phyloP scores from a whole-genome alignment of 1,284 basidiomycete species.

The Papiliotrema flavescens region DNA sequence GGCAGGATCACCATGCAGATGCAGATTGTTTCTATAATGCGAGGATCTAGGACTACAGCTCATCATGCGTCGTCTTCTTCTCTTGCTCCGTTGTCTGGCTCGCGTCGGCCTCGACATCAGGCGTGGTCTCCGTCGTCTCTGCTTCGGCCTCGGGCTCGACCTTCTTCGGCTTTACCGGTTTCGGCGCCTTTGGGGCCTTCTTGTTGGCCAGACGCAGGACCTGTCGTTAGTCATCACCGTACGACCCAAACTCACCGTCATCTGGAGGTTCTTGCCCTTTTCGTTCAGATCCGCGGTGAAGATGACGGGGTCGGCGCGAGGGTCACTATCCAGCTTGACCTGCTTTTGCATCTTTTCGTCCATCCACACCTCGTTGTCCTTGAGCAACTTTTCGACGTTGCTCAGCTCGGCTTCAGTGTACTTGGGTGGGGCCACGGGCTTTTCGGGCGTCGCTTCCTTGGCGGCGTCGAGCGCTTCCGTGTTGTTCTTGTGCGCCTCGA shows the following conservation, averaged over 20 bases:
- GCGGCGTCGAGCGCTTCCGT: slow-evolving; percentile 55
- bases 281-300: slow-evolving; percentile 76
- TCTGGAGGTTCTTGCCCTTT: slow-evolving; percentile 72
- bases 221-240: slow-evolving; percentile 6
- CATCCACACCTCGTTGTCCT: slow-evolving; percentile 76
- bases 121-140: not conserved
- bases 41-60: too few relatives aligned
- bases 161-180: slow-evolving; percentile 6
- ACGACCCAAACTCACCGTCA: slow-evolving; percentile 53
- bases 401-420: slow-evolving; percentile 80
- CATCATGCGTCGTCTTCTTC: too few relatives aligned
- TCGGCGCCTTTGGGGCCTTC: slow-evolving; percentile 27
- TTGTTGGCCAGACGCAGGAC: slow-evolving; percentile 30
- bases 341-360: slow-evolving; percentile 74
- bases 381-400: slow-evolving; percentile 65
- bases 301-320: slow-evolving; percentile 68
- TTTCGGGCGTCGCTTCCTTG: slow-evolving; percentile 26
- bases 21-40: too few relatives aligned
- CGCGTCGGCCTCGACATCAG: not conserved
- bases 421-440: slow-evolving; percentile 60
- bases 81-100: too few relatives aligned
- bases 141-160: not conserved
- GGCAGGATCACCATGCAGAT: too few relatives aligned
- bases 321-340: slow-evolving; percentile 62
- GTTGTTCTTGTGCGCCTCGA: slow-evolving; percentile 64